Percentiles rank a stretch among this genome's conserved stretches.
Conservation (phyloP, 2,329 filamentous ascomycete genomes). For the Monilinia laxa region DNA sequence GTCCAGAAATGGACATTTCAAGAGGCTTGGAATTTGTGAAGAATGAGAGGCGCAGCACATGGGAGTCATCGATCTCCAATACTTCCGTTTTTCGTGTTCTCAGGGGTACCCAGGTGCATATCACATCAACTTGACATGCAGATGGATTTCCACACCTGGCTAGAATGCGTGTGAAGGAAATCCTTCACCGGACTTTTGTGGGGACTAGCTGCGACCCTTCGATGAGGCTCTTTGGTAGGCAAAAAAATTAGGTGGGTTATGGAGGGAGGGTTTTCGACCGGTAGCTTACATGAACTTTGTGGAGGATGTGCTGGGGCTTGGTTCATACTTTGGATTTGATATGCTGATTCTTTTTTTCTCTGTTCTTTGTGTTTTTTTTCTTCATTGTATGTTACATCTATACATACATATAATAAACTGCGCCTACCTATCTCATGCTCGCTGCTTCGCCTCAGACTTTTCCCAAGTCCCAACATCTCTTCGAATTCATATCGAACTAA, state of each 20-base stretch:
- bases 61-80: neutral
- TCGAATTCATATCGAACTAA: neutral
- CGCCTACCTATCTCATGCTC: slow-evolving; percentile 7
- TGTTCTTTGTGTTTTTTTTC: neutral
- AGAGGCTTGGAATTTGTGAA: neutral
- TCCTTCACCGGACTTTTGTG: slow-evolving; percentile 17
- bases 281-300: slow-evolving; percentile 17
- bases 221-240: slow-evolving; percentile 13
- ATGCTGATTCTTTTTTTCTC: neutral
- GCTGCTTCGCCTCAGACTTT: slow-evolving; percentile 14
- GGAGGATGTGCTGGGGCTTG: slow-evolving; percentile 15
- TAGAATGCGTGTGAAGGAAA: neutral
- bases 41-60: slow-evolving; percentile 15
- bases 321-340: neutral
- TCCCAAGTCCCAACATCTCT: neutral
- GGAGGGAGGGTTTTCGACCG: neutral
- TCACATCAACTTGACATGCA: neutral
- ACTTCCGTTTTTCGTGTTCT: neutral
- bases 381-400: neutral
- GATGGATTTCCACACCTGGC: neutral
- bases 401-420: neutral
- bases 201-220: neutral
- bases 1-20: neutral
- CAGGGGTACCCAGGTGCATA: slow-evolving; percentile 16
- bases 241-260: neutral